Percentiles rank a stretch among this genome's conserved stretches.
Conservation (phyloP, 345 rosid genomes). For the Boechera divaricarpa region DNA sequence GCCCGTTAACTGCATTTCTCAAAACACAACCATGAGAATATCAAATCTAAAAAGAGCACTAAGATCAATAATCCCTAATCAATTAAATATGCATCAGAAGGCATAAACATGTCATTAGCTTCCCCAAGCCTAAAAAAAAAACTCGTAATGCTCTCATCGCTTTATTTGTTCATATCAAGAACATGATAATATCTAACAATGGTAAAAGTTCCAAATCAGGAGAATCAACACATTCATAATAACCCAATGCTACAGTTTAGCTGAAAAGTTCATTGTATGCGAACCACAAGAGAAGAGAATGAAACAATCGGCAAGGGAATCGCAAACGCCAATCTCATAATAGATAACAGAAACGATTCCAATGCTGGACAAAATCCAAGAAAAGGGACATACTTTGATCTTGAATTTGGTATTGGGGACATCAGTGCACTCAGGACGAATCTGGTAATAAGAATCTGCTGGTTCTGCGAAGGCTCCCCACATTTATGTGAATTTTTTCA, state of each 20-base stretch:
- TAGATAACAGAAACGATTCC: background rate
- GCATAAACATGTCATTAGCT: background rate
- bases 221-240: no score
- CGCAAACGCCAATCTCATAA: slow-evolving; percentile 2
- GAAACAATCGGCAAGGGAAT: no score
- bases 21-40: background rate
- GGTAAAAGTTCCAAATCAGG: no score
- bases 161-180: no score
- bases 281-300: no score
- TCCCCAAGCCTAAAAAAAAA: background rate
- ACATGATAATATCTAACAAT: no score
- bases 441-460: slow-evolving; percentile 89
- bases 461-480: slow-evolving; percentile 72
- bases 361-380: background rate
- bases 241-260: no score
- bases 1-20: background rate
- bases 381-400: slow-evolving; percentile 69
- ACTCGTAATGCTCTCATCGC: background rate
- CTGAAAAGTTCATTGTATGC: no score
- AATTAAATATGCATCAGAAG: background rate
- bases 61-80: background rate
- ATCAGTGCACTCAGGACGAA: slow-evolving; percentile 92
- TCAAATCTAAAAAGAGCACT: background rate
- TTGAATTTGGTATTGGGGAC: slow-evolving; percentile 89
- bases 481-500: slow-evolving; percentile 51